Conservation (phyloP, 2,329 filamentous ascomycete species). For the Alternaria ethzedia region DNA sequence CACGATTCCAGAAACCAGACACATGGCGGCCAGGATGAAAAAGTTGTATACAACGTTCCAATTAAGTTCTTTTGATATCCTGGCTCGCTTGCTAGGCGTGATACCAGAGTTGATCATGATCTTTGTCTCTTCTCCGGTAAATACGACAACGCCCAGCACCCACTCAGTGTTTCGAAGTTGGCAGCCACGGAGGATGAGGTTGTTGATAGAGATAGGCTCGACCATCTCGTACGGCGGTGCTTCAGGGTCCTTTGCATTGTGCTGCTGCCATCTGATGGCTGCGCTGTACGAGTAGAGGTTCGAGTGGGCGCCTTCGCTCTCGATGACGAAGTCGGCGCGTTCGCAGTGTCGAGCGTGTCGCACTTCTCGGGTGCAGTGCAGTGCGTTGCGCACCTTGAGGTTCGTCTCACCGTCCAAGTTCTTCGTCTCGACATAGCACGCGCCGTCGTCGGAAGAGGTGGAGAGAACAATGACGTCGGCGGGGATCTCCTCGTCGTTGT, state of each 20-base stretch:
- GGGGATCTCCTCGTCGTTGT: constrained; percentile 94
- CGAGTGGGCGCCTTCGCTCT: constrained; percentile 89
- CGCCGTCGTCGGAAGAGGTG: constrained; percentile 91
- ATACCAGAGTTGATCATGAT: constrained; percentile 99
- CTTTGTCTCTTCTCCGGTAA: constrained; percentile 95
- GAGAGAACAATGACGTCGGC: constrained; percentile 92
- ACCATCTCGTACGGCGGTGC: constrained; percentile 77
- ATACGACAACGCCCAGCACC: constrained; percentile 89
- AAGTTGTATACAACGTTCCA: constrained; percentile 99
- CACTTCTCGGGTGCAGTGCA: constrained; percentile 82
- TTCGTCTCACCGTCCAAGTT: constrained; percentile 98
- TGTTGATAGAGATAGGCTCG: constrained; percentile 94
- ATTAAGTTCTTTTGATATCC: constrained; percentile 91
- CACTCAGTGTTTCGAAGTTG: constrained; percentile 95
- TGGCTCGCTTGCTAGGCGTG: constrained; percentile 90
- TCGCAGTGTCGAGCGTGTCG: constrained; percentile 94
- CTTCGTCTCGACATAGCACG: constrained; percentile 97
- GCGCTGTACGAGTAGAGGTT: constrained; percentile 97
- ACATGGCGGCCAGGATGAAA: constrained; percentile 85
- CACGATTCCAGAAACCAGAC: constrained; percentile 81
- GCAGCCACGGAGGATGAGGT: constrained; percentile 89
- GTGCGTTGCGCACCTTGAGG: constrained; percentile 88
- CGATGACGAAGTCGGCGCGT: constrained; percentile 81
- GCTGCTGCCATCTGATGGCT: constrained; percentile 85
- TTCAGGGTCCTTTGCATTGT: constrained; percentile 67